These are phyloP conservation scores for Mrakia frigida DNA, from an alignment of 768 basidiomycete species.

Conservation along the genomic window DNA sequence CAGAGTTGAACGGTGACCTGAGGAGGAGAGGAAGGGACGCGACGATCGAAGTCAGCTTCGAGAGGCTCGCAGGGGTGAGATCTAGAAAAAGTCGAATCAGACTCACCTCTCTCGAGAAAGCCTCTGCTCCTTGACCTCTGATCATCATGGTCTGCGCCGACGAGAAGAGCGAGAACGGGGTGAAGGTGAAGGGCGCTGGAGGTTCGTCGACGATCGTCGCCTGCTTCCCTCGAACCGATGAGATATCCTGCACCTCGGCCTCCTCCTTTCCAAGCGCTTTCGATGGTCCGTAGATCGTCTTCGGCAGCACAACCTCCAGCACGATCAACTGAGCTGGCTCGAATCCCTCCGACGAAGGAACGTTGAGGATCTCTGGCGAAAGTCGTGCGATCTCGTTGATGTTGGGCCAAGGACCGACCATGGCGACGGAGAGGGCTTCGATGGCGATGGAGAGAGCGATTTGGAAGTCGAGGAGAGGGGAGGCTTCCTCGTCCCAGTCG, in stretches of 20 bases:
- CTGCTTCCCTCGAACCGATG: neutral
- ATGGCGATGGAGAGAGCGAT: constrained; percentile 43
- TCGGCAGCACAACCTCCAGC: constrained; percentile 36
- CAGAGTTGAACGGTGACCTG: constrained; percentile 40
- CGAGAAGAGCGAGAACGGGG: constrained; percentile 43
- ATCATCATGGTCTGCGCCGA: constrained; percentile 42
- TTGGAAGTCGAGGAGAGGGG: constrained; percentile 41
- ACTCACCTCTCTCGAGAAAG: constrained; percentile 34
- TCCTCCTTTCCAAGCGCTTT: constrained; percentile 19
- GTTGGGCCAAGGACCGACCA: constrained; percentile 40
- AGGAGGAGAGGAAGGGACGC: constrained; percentile 21
- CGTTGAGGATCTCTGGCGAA: constrained; percentile 42
- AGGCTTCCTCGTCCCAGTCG: constrained; percentile 35
- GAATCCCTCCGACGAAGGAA: constrained; percentile 40
- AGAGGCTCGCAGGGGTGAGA: neutral
- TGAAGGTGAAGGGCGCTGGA: constrained; percentile 40
- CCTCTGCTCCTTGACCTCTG: constrained; percentile 37
- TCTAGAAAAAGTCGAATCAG: neutral
- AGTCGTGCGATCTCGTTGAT: constrained; percentile 40
- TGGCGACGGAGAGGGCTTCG: constrained; percentile 41
- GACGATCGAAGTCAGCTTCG: too few species aligned
- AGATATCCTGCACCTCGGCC: constrained; percentile 33
- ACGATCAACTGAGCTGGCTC: constrained; percentile 44
- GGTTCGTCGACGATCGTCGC: constrained; percentile 36
- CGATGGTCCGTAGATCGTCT: constrained; percentile 6